These are phyloP conservation scores for Cercis canadensis DNA, from an alignment of 306 rosid genomes.

Conservation along the genomic window DNA sequence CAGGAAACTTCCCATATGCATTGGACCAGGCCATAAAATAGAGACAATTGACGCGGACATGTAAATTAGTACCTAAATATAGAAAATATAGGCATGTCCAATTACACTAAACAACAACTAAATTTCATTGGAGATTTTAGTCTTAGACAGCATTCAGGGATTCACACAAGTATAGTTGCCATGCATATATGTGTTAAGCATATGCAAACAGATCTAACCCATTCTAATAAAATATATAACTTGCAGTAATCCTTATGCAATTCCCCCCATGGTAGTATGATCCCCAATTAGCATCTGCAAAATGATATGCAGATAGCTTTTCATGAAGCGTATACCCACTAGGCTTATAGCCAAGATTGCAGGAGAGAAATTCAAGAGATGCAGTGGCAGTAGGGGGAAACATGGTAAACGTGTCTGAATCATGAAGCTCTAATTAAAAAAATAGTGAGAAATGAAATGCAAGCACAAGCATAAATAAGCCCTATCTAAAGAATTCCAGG, in stretches of 20 bases:
- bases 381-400: not conserved
- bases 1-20: not conserved
- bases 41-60: not conserved
- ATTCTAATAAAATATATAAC: no score
- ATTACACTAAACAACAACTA: not conserved
- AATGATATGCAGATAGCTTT: no score
- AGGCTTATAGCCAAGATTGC: not conserved
- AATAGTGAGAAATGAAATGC: not conserved
- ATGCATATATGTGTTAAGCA: no score
- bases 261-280: no score
- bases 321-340: no score
- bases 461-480: no score
- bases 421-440: constrained; percentile 5
- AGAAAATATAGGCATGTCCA: not conserved
- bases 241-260: no score
- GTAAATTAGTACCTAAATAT: not conserved
- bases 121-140: not conserved
- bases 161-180: no score
- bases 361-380: not conserved
- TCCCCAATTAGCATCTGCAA: no score
- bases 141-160: no score
- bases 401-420: not conserved
- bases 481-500: no score
- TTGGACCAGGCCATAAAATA: not conserved
- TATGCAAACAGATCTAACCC: no score